phyloP scores from a whole-genome alignment of 257 asterid genomes.

The Penstemon barbatus region DNA sequence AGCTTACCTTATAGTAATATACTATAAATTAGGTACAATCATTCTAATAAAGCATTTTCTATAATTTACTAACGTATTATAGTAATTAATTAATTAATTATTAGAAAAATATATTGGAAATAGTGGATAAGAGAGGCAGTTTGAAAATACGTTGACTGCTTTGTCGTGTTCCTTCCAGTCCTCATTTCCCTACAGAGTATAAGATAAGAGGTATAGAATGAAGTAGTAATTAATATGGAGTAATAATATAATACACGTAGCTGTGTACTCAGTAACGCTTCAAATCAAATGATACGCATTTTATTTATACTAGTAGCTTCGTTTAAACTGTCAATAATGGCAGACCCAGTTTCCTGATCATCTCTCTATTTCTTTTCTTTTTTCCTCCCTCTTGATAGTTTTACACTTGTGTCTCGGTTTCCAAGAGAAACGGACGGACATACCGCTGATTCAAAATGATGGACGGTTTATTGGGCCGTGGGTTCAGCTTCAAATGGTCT shows the following conservation, averaged over 20 bases:
- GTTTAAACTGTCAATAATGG: constrained; percentile 28
- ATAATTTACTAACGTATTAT: too few relatives aligned
- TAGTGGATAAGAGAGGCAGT: too few relatives aligned
- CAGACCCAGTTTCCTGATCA: constrained; percentile 36
- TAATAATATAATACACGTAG: neutral
- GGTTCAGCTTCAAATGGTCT: constrained; percentile 88
- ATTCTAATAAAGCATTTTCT: too few relatives aligned
- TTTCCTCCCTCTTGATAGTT: neutral
- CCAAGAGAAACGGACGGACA: constrained; percentile 33
- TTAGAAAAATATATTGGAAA: too few relatives aligned
- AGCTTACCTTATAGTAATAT: too few relatives aligned
- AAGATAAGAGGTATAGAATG: neutral
- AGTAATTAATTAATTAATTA: too few relatives aligned
- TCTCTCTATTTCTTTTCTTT: constrained; percentile 28
- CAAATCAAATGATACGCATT: too few relatives aligned
- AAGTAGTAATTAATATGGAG: neutral
- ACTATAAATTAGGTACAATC: too few relatives aligned
- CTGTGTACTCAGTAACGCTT: neutral
- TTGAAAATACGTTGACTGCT: too few relatives aligned
- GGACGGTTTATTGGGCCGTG: constrained; percentile 82
- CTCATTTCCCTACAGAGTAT: too few relatives aligned
- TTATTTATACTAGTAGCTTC: neutral
- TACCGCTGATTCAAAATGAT: constrained; percentile 57
- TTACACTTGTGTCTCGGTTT: constrained; percentile 9
- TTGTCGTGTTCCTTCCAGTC: too few relatives aligned